Percentiles rank a stretch among this genome's conserved stretches.
These are phyloP conservation scores for Uronychia binucleata DNA, from an alignment of 73 alveolate genomes.

Conservation along the genomic window DNA sequence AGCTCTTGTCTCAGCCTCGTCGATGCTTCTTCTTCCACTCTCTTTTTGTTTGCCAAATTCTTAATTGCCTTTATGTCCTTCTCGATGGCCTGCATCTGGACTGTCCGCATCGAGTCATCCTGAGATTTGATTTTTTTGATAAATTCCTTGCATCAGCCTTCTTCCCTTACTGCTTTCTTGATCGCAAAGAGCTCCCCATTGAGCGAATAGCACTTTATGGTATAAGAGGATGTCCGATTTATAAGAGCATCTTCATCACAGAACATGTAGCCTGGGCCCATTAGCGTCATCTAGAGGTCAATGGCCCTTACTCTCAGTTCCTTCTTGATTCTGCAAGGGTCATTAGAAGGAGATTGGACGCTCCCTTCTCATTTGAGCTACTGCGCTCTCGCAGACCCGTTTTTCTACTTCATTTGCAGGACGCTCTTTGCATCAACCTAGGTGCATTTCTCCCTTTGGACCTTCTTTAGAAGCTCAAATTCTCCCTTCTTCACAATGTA, in stretches of 20 bases:
- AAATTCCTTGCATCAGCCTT: not conserved
- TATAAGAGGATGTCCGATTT: not conserved
- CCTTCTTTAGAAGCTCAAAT: conserved; percentile 38
- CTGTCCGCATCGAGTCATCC: not conserved
- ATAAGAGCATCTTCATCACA: not conserved
- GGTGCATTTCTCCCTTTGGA: not conserved
- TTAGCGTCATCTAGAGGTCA: not conserved
- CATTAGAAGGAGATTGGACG: not conserved
- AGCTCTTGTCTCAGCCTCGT: not conserved
- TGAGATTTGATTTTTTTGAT: not conserved
- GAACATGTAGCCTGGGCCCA: conserved; percentile 1
- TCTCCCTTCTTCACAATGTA: conserved; percentile 69
- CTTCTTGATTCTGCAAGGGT: not conserved
- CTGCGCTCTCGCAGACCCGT: not conserved
- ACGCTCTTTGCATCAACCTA: not conserved
- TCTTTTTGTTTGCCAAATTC: not conserved
- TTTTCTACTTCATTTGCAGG: not conserved
- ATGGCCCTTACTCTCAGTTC: not conserved
- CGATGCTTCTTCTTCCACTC: not conserved
- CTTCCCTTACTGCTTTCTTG: not conserved
- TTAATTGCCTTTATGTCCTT: not conserved
- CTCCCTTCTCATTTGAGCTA: not conserved
- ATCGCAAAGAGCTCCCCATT: not conserved
- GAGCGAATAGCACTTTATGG: not conserved
- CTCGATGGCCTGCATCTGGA: not conserved